Conservation (phyloP, 2,329 filamentous ascomycete species). For the Monosporascus sp. region DNA sequence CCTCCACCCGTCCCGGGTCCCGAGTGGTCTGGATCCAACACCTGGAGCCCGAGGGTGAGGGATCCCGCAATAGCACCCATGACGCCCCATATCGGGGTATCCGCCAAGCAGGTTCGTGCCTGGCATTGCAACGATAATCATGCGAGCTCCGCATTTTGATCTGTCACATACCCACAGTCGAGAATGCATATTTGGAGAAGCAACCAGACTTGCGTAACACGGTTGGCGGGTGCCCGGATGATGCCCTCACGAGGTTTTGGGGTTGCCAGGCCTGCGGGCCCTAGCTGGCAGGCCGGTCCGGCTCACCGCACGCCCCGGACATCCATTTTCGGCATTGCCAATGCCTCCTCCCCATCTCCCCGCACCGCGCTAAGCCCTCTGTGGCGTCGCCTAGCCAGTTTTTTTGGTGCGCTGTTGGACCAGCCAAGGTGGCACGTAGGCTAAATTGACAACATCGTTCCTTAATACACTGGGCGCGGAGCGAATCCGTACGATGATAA, state of each 20-base stretch:
- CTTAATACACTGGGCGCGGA: no score
- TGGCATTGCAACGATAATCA: not conserved
- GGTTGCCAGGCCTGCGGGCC: not conserved
- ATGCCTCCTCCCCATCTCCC: no score
- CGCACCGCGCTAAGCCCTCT: no score
- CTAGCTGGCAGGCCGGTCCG: not conserved
- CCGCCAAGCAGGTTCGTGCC: not conserved
- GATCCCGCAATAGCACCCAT: not conserved
- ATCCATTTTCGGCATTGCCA: no score
- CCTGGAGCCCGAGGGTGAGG: not conserved
- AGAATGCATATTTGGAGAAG: not conserved
- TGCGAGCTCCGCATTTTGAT: not conserved
- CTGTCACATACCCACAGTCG: not conserved
- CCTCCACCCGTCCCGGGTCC: not conserved
- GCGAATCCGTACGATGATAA: no score
- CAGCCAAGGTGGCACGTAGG: no score
- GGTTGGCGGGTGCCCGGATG: no score
- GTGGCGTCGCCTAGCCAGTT: no score
- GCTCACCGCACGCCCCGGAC: not conserved
- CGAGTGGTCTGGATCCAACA: not conserved
- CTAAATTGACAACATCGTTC: no score
- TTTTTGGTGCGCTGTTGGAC: no score
- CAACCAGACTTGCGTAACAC: not conserved
- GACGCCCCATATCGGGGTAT: not conserved
- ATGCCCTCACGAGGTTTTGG: not conserved